Evolutionary conservation across 495 filamentous ascomycete genomes (phyloP).

Genomic region (Podospora australis): DNA sequence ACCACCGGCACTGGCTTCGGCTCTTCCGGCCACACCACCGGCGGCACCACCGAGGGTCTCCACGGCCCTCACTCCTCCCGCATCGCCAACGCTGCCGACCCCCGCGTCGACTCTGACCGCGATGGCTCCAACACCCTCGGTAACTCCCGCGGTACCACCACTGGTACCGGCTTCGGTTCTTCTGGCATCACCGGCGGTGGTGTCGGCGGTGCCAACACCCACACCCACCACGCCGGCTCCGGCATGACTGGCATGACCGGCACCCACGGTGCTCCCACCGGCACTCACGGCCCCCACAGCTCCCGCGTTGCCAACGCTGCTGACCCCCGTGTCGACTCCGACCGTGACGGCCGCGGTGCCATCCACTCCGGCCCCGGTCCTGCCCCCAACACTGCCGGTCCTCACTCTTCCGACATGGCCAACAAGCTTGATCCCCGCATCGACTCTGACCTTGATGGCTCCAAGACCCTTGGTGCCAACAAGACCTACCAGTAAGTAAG

Average conservation of each 20-base stretch:
- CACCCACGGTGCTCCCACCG: slow-evolving; percentile 20
- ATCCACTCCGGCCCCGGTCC: slow-evolving; percentile 12
- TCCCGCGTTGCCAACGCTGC: slow-evolving; percentile 50
- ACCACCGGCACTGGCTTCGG: slow-evolving; percentile 6
- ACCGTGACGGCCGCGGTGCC: slow-evolving; percentile 32
- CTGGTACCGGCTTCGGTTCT: slow-evolving; percentile 15
- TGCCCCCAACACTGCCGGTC: slow-evolving; percentile 13
- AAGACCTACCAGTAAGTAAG: slow-evolving; percentile 45
- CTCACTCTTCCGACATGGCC: slow-evolving; percentile 6
- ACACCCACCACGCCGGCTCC: slow-evolving; percentile 17
- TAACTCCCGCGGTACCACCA: slow-evolving; percentile 10
- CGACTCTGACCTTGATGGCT: slow-evolving; percentile 20
- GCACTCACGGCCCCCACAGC: slow-evolving; percentile 40
- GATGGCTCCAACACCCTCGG: slow-evolving; percentile 12
- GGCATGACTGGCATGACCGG: slow-evolving; percentile 26
- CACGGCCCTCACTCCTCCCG: slow-evolving; percentile 14
- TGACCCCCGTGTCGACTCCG: slow-evolving; percentile 44
- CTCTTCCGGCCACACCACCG: slow-evolving; percentile 9
- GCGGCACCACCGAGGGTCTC: slow-evolving; percentile 11
- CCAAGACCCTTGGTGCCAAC: slow-evolving; percentile 36
- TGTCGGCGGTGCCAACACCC: slow-evolving; percentile 7
- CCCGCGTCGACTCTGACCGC: slow-evolving; percentile 13
- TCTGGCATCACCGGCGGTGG: slow-evolving; percentile 12
- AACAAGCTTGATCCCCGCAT: slow-evolving; percentile 15
- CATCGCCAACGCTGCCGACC: slow-evolving; percentile 13